phyloP scores from a whole-genome alignment of 2,329 filamentous ascomycete genomes.

The Penicillium griseofulvum region DNA sequence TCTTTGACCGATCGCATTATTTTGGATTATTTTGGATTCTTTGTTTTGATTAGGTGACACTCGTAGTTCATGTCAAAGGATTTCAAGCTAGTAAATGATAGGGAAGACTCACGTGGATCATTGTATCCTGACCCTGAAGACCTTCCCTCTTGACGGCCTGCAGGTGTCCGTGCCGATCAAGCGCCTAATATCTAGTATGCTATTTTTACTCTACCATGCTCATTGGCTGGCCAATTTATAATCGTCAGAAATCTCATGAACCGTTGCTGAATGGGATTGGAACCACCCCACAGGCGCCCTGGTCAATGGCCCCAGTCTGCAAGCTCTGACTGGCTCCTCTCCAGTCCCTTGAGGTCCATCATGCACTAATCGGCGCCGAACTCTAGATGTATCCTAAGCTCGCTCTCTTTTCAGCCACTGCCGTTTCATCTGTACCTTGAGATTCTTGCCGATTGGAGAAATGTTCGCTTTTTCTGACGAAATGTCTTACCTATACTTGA shows the following conservation, averaged over 20 bases:
- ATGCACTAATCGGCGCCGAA: slow-evolving; percentile 21
- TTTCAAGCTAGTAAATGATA: neutral
- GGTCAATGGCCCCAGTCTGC: neutral
- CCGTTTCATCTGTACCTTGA: slow-evolving; percentile 14
- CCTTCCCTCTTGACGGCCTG: neutral
- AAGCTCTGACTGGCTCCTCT: slow-evolving; percentile 5
- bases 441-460: slow-evolving; percentile 17
- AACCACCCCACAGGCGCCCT: slow-evolving; percentile 1
- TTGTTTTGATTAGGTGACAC: neutral
- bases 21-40: neutral
- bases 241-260: neutral
- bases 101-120: neutral
- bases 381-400: slow-evolving; percentile 8
- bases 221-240: neutral
- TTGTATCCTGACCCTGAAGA: neutral
- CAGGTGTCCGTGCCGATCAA: slow-evolving; percentile 2
- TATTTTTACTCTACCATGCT: neutral
- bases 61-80: neutral
- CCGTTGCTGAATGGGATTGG: neutral
- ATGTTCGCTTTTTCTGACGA: slow-evolving; percentile 6
- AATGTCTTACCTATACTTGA: slow-evolving; percentile 16
- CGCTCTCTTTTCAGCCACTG: slow-evolving; percentile 1
- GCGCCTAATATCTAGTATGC: neutral
- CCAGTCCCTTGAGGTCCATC: slow-evolving; percentile 15
- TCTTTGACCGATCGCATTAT: slow-evolving; percentile 1